Conservation (phyloP, 306 rosid genomes). For the Cicer pinnatifidum region DNA sequence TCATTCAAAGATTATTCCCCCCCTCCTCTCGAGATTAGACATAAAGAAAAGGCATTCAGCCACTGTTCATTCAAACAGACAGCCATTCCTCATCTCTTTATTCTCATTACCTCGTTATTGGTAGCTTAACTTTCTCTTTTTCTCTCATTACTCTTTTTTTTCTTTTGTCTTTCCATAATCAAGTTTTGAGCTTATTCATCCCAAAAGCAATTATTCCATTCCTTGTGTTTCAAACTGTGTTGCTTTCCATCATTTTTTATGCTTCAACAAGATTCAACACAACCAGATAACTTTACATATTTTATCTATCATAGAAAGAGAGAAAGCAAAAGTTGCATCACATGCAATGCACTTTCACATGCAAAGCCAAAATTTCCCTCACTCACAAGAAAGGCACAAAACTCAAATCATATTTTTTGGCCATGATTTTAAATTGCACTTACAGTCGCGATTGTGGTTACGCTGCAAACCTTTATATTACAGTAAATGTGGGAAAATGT, state of each 20-base stretch:
- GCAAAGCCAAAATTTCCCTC: constrained; percentile 91
- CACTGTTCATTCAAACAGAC: constrained; percentile 62
- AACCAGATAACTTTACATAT: constrained; percentile 50
- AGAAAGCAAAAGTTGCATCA: constrained; percentile 52
- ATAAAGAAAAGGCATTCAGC: constrained; percentile 35
- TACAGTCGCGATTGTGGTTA: too few species aligned
- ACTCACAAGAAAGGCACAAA: constrained; percentile 89
- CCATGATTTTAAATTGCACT: too few species aligned
- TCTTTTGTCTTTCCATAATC: constrained; percentile 45
- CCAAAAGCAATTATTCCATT: constrained; percentile 69
- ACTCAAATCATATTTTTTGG: constrained; percentile 46
- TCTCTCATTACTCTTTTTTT: background rate
- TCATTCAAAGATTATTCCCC: constrained; percentile 58
- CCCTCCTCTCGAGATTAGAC: constrained; percentile 52
- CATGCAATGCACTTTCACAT: constrained; percentile 66
- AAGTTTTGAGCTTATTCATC: constrained; percentile 60
- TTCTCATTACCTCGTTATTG: constrained; percentile 50
- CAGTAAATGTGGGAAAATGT: too few species aligned
- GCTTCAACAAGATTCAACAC: constrained; percentile 50
- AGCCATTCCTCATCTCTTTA: constrained; percentile 53
- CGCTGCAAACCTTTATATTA: too few species aligned
- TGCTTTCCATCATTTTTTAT: constrained; percentile 40
- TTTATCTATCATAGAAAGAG: constrained; percentile 34
- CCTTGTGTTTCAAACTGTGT: constrained; percentile 54
- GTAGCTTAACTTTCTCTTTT: constrained; percentile 54